These are phyloP conservation scores for Ceratocystis smalleyi DNA, from an alignment of 2,329 filamentous ascomycete species.

Conservation along the genomic window DNA sequence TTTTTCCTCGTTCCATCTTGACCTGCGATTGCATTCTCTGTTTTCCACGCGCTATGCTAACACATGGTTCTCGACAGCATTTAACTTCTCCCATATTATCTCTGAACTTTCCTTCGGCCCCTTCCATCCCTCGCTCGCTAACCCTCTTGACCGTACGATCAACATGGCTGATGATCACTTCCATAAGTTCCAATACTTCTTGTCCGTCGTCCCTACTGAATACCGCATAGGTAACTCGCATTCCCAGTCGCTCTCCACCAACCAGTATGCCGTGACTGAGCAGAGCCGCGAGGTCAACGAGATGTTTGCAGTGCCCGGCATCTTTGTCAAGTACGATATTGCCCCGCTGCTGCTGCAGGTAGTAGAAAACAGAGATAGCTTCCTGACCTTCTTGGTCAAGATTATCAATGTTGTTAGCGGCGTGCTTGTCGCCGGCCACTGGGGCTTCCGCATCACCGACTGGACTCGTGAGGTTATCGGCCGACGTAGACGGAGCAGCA, in stretches of 20 bases:
- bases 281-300: constrained; percentile 60
- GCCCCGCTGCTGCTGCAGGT: constrained; percentile 84
- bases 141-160: constrained; percentile 85
- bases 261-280: constrained; percentile 94
- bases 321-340: constrained; percentile 98
- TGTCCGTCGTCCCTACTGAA: constrained; percentile 85
- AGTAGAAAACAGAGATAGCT: constrained; percentile 60
- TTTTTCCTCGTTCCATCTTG: not conserved
- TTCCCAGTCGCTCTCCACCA: constrained; percentile 48
- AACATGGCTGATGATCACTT: constrained; percentile 62
- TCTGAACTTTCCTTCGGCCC: constrained; percentile 91
- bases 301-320: constrained; percentile 54
- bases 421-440: constrained; percentile 83
- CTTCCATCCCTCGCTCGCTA: constrained; percentile 86
- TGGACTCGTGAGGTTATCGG: constrained; percentile 49
- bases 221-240: constrained; percentile 50
- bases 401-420: constrained; percentile 83
- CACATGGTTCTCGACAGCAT: constrained; percentile 35
- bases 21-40: constrained; percentile 14
- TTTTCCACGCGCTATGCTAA: constrained; percentile 15
- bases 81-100: constrained; percentile 97
- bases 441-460: constrained; percentile 73
- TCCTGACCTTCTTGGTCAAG: constrained; percentile 62
- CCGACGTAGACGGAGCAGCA: constrained; percentile 29
- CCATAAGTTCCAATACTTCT: constrained; percentile 95